Evolutionary conservation across 371 early-diverging fungal species (phyloP).

Genomic region (Polyrhizophydium stewartii): DNA sequence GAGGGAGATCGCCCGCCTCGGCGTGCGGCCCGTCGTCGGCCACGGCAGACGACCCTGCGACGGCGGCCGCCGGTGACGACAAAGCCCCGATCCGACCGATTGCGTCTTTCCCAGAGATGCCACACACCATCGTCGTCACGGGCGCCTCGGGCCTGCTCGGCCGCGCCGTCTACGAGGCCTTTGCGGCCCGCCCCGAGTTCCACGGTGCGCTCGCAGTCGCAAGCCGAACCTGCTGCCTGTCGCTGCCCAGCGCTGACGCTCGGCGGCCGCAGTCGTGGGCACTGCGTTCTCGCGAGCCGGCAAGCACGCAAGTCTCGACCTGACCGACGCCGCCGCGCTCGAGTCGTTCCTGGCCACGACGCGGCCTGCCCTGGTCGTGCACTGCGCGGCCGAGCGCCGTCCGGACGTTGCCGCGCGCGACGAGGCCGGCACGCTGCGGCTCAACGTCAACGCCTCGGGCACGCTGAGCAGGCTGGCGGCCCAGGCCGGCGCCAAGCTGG

Average conservation of each 20-base stretch:
- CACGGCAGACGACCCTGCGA: too few species aligned
- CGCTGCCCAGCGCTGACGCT: neutral
- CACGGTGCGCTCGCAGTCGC: neutral
- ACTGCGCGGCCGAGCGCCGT: conserved; percentile 83
- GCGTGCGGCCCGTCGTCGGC: too few species aligned
- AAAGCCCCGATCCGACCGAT: too few species aligned
- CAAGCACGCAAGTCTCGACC: conserved; percentile 50
- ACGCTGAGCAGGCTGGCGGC: conserved; percentile 53
- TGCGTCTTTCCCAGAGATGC: too few species aligned
- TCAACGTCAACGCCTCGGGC: conserved; percentile 67
- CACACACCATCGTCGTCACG: conserved; percentile 70
- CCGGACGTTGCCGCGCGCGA: conserved; percentile 79
- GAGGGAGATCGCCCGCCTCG: too few species aligned
- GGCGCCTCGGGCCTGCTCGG: conserved; percentile 85
- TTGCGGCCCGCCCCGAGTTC: conserved; percentile 14
- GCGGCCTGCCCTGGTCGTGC: conserved; percentile 54
- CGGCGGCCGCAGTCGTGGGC: conserved; percentile 54
- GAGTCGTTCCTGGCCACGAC: conserved; percentile 39
- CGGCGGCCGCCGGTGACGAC: too few species aligned
- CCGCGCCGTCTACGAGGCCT: conserved; percentile 58
- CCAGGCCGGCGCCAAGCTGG: conserved; percentile 46
- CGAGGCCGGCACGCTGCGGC: conserved; percentile 49
- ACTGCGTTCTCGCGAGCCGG: conserved; percentile 62
- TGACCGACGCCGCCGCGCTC: conserved; percentile 55
- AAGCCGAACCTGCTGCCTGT: neutral